phyloP scores from a whole-genome alignment of 345 rosid species.

The Viola odorata region DNA sequence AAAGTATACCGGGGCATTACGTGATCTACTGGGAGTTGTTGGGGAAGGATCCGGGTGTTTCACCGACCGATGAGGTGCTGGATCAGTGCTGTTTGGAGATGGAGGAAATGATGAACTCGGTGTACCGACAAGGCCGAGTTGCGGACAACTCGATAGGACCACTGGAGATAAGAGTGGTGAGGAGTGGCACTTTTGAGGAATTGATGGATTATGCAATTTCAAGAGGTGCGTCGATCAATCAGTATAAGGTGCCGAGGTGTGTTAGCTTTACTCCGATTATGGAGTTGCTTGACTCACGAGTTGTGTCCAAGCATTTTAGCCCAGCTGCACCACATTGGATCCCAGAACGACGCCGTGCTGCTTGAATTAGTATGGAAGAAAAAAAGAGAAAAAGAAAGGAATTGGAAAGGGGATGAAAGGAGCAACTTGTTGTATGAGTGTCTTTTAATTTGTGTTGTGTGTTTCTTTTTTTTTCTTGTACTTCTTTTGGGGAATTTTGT shows the following conservation, averaged over 20 bases:
- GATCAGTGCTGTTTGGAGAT: conserved; percentile 65
- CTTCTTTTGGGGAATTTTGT: neutral
- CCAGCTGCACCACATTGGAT: conserved; percentile 70
- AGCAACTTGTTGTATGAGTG: conserved; percentile 10
- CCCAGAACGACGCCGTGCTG: conserved; percentile 52
- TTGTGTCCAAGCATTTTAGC: conserved; percentile 67
- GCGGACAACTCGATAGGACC: conserved; percentile 80
- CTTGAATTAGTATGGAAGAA: neutral
- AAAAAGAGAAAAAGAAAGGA: neutral
- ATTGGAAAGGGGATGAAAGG: neutral
- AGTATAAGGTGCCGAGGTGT: conserved; percentile 94
- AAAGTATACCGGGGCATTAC: conserved; percentile 84
- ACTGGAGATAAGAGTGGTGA: conserved; percentile 74
- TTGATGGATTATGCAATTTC: conserved; percentile 95
- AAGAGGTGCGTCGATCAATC: conserved; percentile 92
- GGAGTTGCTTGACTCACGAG: conserved; percentile 82
- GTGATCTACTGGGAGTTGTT: conserved; percentile 83
- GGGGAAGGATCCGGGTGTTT: conserved; percentile 37
- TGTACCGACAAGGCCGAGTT: conserved; percentile 82
- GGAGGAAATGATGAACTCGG: conserved; percentile 92
- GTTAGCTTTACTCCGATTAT: conserved; percentile 80
- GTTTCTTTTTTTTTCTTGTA: neutral
- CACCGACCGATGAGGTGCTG: conserved; percentile 45
- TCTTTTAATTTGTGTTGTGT: neutral
- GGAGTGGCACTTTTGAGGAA: conserved; percentile 89